Evolutionary conservation across 805 yeast species (phyloP).

Genomic region (Wickerhamomyces chambardii): DNA sequence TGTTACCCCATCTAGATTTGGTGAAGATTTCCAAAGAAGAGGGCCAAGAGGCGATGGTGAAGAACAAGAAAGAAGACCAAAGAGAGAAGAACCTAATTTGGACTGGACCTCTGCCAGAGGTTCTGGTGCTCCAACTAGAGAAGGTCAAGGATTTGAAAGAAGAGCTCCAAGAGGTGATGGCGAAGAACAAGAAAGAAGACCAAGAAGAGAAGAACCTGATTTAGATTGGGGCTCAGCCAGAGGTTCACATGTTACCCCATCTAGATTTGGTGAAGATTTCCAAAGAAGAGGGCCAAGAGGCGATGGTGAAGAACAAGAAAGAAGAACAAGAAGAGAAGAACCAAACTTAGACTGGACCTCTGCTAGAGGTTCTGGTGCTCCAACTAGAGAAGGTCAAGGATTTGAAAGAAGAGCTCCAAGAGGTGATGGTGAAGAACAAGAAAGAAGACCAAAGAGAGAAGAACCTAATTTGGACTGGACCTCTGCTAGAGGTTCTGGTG

Average conservation of each 20-base stretch:
- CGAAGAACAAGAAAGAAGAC: too few relatives aligned
- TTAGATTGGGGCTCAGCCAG: conserved; percentile 47
- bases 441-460: conserved; percentile 25
- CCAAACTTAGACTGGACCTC: conserved; percentile 40
- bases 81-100: too few relatives aligned
- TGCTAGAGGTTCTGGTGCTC: conserved; percentile 36
- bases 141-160: too few relatives aligned
- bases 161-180: too few relatives aligned
- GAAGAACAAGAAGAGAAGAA: conserved; percentile 26
- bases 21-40: conserved; percentile 18
- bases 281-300: too few relatives aligned
- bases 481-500: conserved; percentile 26
- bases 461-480: conserved; percentile 54
- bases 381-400: conserved; percentile 25
- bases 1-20: conserved; percentile 14
- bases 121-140: too few relatives aligned
- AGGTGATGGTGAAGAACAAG: conserved; percentile 11
- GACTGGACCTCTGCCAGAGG: too few relatives aligned
- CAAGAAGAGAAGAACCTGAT: conserved; percentile 30
- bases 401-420: conserved; percentile 24
- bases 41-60: conserved; percentile 16
- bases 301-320: conserved; percentile 5
- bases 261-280: conserved; percentile 24
- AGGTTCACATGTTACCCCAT: conserved; percentile 27
- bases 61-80: conserved; percentile 10